Evolutionary conservation across 1,284 basidiomycete genomes (phyloP), one percentile per base, ranked within the genome.

Genomic region (Austroboletus niveus): DNA sequence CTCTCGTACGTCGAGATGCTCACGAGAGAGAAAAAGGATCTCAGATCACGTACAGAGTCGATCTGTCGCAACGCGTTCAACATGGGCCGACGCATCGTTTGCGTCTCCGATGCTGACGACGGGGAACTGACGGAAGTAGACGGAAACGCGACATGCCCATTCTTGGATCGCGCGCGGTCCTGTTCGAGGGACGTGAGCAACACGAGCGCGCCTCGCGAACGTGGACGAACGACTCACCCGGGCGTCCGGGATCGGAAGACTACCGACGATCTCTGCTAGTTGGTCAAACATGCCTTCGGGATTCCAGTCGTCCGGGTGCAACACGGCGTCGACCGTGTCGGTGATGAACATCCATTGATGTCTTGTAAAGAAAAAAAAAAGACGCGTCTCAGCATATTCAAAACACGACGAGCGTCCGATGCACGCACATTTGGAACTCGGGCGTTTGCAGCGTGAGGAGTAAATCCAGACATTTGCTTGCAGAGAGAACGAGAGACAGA

Each of bases 261-360:
- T 85, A 22, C 81, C 78, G 12, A 88, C 80, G 38, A 92, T 82
- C 58, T 94, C 91, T n/a, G 92, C 85, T 0, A 98, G 75, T 42
- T 89, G 87, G 67, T 99, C 96, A 68, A 98, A 81, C 72, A 98
- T 84, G 2, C 93, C 89, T 57, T 92, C 88, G 1, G 95, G 88
- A 42, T 75, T 74, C 82, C 89, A 94, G 42, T 85, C 78, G 57
- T 94, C 87, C 0, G 92, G 87, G 8, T 87, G 87, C 68, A 94
- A 94, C 11, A 94, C 82, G 0, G 95, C 94, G 63, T 99, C 97
- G 6, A 95, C 91, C 0, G 96, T 98, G 69, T 99, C 97, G 0
- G 94, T 97, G 49, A 98, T 85, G 65, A 99, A 99, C 61, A 98
- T 90, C 96, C 97, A 99, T 76, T 99, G 94, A 69, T 99, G 92